Evolutionary conservation across 78 protist species (phyloP).

Genomic region (Guillardia theta): DNA sequence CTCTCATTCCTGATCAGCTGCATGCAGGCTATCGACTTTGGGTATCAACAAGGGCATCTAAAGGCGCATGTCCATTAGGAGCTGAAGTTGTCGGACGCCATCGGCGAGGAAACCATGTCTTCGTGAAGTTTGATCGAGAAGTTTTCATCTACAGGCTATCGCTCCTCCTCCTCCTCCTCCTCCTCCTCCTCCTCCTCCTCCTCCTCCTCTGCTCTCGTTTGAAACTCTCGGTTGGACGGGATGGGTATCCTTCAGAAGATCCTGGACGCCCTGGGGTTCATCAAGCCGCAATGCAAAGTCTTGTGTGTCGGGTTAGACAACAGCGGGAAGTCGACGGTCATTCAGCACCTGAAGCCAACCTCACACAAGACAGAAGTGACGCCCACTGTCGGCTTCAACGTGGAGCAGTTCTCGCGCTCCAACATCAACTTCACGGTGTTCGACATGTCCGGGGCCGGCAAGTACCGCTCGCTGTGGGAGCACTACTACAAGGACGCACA

Average conservation of each 20-base stretch:
- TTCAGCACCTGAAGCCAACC: constrained; percentile 63
- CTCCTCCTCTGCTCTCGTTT: too few species aligned
- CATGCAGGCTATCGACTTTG: too few species aligned
- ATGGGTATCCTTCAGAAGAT: not conserved
- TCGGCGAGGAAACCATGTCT: too few species aligned
- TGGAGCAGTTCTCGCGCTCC: constrained; percentile 62
- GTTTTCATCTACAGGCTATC: too few species aligned
- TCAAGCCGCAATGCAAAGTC: constrained; percentile 40
- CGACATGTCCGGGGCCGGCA: constrained; percentile 80
- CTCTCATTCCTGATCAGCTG: too few species aligned
- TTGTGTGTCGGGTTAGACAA: constrained; percentile 79
- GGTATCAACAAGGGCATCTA: too few species aligned
- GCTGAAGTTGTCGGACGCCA: too few species aligned
- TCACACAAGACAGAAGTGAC: constrained; percentile 53
- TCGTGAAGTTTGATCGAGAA: too few species aligned
- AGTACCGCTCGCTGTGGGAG: constrained; percentile 81
- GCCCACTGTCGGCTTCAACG: constrained; percentile 76
- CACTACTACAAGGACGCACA: constrained; percentile 62
- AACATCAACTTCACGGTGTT: constrained; percentile 70
- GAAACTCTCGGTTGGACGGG: too few species aligned
- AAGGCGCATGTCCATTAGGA: too few species aligned
- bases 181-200: too few species aligned
- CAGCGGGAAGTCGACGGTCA: constrained; percentile 83
- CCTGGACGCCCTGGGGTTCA: not conserved
- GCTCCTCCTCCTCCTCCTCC: too few species aligned